Conservation (phyloP, 306 rosid species). For the Casuarina glauca region DNA sequence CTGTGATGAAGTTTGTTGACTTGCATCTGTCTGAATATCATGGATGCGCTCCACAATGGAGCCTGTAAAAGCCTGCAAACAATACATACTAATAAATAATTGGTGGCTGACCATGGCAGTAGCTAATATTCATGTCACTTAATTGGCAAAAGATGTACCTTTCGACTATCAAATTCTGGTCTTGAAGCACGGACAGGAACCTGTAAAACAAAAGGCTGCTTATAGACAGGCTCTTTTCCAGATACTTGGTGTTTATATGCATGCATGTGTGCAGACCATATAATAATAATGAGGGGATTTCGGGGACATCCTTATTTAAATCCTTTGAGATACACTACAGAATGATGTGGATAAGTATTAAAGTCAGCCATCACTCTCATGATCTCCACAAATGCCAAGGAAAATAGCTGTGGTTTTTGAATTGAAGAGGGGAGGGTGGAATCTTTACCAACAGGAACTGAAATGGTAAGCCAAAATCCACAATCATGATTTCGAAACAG, state of each 20-base stretch:
- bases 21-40: slow-evolving; percentile 37
- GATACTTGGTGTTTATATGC: not conserved
- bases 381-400: not conserved
- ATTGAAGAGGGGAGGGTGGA: not conserved
- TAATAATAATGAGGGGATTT: not conserved
- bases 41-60: slow-evolving; percentile 67
- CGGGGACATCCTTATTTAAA: not conserved
- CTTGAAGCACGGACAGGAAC: slow-evolving; percentile 36
- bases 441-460: not conserved
- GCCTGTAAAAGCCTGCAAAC: slow-evolving; percentile 81
- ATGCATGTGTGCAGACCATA: not conserved
- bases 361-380: not conserved
- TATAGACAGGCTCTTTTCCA: not conserved
- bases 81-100: slow-evolving; percentile 2
- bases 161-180: slow-evolving; percentile 54
- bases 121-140: not conserved
- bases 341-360: not conserved
- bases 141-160: slow-evolving; percentile 36
- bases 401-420: not conserved
- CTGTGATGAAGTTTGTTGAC: slow-evolving; percentile 47
- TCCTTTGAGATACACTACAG: not conserved
- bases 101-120: slow-evolving; percentile 1
- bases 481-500: not conserved
- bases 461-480: not conserved
- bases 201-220: slow-evolving; percentile 43